Base-by-base conservation (phyloP, 2,329 filamentous ascomycete genomes). In the Cryoendolithus antarcticus region DNA sequence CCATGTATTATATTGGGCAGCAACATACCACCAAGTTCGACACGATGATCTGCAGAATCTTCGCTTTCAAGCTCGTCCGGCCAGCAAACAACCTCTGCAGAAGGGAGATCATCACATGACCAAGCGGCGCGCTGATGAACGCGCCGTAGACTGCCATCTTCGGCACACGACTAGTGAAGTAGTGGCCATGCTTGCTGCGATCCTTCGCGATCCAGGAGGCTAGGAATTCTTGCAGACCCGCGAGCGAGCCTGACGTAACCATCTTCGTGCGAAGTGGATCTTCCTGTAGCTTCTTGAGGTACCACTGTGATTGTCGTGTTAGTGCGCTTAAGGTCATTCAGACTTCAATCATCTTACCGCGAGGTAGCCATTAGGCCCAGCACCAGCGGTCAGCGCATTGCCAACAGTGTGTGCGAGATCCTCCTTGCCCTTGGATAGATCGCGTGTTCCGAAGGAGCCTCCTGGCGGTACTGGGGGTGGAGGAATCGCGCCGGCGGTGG, bases 91-190 rank as follows among this genome's bases (percentile, higher is more conserved):
- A 64, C 71, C 82, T 88, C 68, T 98, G 91, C 48, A 98, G 75
- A 46, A 89, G 74, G 69, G 82, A 89, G 68, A 98, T 91, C 60
- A 98, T 74, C 61, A 96, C 75, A 66, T 96, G 91, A 50, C 91
- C 91, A 42, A 98, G 71, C 28, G 91, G 91, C 15, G 91, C 91
- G 68, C 84, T 89, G 65, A 98, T 74, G 56, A 98, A 80, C 52
- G 89, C 86, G 54, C 91, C 91, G 60, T 96, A 98, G 42, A 86
- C 74, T 40, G 89, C 86, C 91, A 98, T 98, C 76, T 96, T 96
- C 52, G 91, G 91, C 44, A 98, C 88, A 49, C 91, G 82, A 50
- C 86, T 82, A 50, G 88, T 96, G 71, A 98, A 86, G 74, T 96
- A 98, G 70, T 94, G 82, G 60, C 89, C 89, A 62, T 91, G 75